These are phyloP conservation scores for Polytolypa hystricis DNA, from an alignment of 2,329 filamentous ascomycete genomes.

Conservation along the genomic window DNA sequence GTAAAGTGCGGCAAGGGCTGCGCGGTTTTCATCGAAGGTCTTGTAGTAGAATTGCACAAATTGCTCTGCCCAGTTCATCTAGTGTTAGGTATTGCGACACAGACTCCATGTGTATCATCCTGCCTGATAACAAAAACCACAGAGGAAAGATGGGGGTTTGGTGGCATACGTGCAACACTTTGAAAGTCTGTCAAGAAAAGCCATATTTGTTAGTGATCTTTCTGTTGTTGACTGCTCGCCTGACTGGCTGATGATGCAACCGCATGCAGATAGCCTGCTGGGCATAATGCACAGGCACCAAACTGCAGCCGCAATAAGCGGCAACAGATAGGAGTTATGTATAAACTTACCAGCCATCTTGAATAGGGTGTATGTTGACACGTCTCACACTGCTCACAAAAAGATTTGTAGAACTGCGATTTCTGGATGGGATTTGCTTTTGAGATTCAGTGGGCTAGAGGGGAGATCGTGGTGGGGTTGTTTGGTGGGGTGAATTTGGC, in stretches of 20 bases:
- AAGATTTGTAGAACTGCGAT: too few relatives aligned
- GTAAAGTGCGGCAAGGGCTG: constrained; percentile 59
- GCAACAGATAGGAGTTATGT: not conserved
- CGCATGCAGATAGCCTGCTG: not conserved
- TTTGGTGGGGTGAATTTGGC: constrained; percentile 8
- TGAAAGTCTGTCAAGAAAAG: constrained; percentile 23
- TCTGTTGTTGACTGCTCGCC: not conserved
- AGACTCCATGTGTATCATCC: too few relatives aligned
- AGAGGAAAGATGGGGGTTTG: not conserved
- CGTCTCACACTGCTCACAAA: too few relatives aligned
- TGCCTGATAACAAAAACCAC: too few relatives aligned
- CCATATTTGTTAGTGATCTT: not conserved
- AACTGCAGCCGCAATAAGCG: not conserved
- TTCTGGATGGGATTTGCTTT: too few relatives aligned
- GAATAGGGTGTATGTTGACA: constrained; percentile 2
- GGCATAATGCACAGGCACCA: not conserved
- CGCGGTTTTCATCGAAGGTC: constrained; percentile 66
- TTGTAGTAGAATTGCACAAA: constrained; percentile 89
- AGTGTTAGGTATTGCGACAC: too few relatives aligned
- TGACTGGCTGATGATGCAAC: not conserved
- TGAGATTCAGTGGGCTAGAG: too few relatives aligned
- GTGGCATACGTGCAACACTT: constrained; percentile 31
- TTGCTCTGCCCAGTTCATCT: constrained; percentile 64
- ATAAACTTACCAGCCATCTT: constrained; percentile 10
- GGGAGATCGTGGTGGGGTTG: constrained; percentile 10